Evolutionary conservation across 768 basidiomycete genomes (phyloP).

Genomic region (Calocybe cyanea): DNA sequence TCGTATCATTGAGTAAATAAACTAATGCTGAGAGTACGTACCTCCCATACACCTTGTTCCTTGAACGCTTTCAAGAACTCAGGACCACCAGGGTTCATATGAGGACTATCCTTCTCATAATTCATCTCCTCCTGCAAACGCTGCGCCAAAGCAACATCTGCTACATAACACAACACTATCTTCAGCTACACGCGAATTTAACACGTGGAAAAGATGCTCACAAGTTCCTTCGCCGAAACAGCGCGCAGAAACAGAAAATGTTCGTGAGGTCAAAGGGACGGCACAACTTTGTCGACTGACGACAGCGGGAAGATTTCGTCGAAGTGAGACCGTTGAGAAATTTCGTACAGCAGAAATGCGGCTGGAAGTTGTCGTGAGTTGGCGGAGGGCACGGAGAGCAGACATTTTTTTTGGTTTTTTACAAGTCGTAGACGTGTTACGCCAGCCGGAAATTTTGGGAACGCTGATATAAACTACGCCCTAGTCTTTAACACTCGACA

Average conservation of each 20-base stretch:
- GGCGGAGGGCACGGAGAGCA: constrained; percentile 57
- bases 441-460: no score
- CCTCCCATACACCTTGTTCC: constrained; percentile 74
- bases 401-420: no score
- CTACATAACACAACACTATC: constrained; percentile 29
- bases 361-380: constrained; percentile 43
- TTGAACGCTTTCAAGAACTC: constrained; percentile 79
- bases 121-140: constrained; percentile 80
- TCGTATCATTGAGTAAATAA: neutral
- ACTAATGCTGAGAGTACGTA: constrained; percentile 28
- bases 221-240: constrained; percentile 43
- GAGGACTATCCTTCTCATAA: constrained; percentile 70
- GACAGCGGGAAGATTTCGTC: constrained; percentile 24
- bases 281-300: constrained; percentile 21
- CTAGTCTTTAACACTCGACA: no score
- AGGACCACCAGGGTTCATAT: constrained; percentile 38
- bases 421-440: no score
- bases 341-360: constrained; percentile 30
- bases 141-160: constrained; percentile 69
- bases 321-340: constrained; percentile 23
- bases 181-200: neutral
- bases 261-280: constrained; percentile 23
- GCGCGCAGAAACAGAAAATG: constrained; percentile 44
- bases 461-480: no score
- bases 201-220: constrained; percentile 22